Conservation (phyloP, 2,329 filamentous ascomycete species). For the Ascochyta viciae-villosae region DNA sequence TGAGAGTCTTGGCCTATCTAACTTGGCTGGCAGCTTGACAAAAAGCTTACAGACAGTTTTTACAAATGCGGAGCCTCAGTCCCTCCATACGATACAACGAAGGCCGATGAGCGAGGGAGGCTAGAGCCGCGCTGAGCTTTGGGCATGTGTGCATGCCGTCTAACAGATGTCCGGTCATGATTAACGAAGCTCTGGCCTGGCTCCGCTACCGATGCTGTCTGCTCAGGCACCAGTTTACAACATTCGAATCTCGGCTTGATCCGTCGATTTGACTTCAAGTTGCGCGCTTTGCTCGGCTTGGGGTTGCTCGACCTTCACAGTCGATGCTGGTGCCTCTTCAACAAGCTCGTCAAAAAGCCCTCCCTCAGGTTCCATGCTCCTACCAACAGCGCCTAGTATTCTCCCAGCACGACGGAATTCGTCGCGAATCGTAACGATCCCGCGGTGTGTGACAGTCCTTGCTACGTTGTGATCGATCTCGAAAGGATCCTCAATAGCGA, state of each 20-base stretch:
- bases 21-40: neutral
- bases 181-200: neutral
- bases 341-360: conserved; percentile 46
- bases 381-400: conserved; percentile 55
- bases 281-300: neutral
- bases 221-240: neutral
- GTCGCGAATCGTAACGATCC: conserved; percentile 81
- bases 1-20: neutral
- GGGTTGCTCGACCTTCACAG: conserved; percentile 3
- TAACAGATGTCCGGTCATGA: too few relatives aligned
- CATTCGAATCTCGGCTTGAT: neutral
- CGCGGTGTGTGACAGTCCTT: conserved; percentile 81
- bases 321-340: conserved; percentile 22
- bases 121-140: neutral
- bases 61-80: neutral
- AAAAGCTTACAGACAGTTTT: neutral
- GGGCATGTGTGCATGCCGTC: neutral
- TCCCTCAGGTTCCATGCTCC: conserved; percentile 36
- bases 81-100: neutral
- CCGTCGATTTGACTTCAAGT: neutral
- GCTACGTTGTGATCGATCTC: conserved; percentile 89
- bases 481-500: conserved; percentile 92
- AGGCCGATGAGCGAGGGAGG: neutral
- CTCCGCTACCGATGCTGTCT: neutral
- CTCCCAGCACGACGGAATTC: conserved; percentile 83